Conservation (phyloP, 139 green algal genomes). For the Zygnema cylindricum region DNA sequence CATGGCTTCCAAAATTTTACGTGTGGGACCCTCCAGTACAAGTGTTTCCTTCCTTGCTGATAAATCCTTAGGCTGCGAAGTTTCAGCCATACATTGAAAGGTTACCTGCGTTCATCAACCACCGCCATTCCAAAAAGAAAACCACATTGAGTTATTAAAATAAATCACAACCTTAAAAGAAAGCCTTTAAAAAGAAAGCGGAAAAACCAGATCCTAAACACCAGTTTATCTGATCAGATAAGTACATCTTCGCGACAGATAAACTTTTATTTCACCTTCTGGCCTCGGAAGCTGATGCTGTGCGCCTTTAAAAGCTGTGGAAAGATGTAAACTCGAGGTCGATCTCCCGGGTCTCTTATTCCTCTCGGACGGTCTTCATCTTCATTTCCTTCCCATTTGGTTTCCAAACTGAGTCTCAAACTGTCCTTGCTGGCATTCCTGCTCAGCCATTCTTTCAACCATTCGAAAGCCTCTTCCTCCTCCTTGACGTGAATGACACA, state of each 20-base stretch:
- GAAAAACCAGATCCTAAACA: too few species aligned
- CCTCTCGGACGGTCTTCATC: slow-evolving; percentile 10
- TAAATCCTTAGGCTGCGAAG: slow-evolving; percentile 4
- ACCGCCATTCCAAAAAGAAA: too few species aligned
- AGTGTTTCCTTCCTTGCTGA: slow-evolving; percentile 17
- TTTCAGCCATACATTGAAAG: slow-evolving; percentile 20
- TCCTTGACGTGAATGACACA: slow-evolving; percentile 1
- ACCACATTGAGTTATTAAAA: too few species aligned
- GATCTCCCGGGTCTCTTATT: not conserved
- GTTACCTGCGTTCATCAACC: not conserved
- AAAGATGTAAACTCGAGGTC: not conserved
- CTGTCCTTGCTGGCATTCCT: slow-evolving; percentile 16
- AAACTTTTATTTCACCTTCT: too few species aligned
- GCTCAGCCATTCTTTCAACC: slow-evolving; percentile 45
- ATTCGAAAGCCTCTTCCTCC: slow-evolving; percentile 26
- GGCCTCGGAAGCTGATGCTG: slow-evolving; percentile 1
- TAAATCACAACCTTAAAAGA: too few species aligned
- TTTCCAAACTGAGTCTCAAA: slow-evolving; percentile 28
- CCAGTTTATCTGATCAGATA: too few species aligned
- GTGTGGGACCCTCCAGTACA: slow-evolving; percentile 18
- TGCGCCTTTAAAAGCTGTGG: slow-evolving; percentile 16
- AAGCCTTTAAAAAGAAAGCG: too few species aligned
- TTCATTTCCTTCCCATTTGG: slow-evolving; percentile 3
- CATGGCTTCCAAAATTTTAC: not conserved
- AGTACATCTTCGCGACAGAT: too few species aligned